Conservation (phyloP, 306 rosid species). For the Sicyos edulis region DNA sequence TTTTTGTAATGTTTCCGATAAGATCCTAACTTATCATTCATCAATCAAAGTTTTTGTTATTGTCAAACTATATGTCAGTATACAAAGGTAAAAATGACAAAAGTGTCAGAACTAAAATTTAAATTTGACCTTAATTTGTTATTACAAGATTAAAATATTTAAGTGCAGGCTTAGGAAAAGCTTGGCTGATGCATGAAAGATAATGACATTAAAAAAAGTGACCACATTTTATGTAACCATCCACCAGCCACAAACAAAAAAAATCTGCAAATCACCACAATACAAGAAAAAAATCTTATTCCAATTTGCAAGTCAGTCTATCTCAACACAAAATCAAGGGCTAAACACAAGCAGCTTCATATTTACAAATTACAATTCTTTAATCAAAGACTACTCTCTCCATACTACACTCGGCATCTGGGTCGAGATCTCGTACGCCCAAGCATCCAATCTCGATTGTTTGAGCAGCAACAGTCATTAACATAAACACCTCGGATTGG, state of each 20-base stretch:
- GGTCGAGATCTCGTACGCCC: background rate
- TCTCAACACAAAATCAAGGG: background rate
- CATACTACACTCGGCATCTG: background rate
- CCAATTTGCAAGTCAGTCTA: background rate
- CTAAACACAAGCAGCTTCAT: background rate
- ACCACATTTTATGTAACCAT: background rate
- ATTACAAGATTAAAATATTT: slow-evolving; percentile 4
- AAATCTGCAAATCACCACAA: background rate
- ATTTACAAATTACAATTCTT: background rate
- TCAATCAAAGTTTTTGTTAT: too few species aligned
- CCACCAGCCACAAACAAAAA: slow-evolving; percentile 20
- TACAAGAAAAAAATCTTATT: background rate
- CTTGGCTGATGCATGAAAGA: slow-evolving; percentile 10
- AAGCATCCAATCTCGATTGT: background rate
- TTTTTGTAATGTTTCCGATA: too few species aligned
- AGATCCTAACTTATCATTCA: too few species aligned
- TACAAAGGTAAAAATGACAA: background rate
- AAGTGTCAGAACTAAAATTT: background rate
- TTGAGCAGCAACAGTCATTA: too few species aligned
- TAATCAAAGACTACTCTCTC: background rate
- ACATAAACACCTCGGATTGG: background rate
- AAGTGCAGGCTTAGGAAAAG: background rate
- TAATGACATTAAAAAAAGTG: background rate
- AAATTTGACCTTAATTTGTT: background rate
- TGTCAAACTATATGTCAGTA: too few species aligned